Percentiles rank a stretch among this genome's conserved stretches.
These are phyloP conservation scores for Phytophthora ramorum DNA, from an alignment of 352 stramenopile species.

Conservation along the genomic window DNA sequence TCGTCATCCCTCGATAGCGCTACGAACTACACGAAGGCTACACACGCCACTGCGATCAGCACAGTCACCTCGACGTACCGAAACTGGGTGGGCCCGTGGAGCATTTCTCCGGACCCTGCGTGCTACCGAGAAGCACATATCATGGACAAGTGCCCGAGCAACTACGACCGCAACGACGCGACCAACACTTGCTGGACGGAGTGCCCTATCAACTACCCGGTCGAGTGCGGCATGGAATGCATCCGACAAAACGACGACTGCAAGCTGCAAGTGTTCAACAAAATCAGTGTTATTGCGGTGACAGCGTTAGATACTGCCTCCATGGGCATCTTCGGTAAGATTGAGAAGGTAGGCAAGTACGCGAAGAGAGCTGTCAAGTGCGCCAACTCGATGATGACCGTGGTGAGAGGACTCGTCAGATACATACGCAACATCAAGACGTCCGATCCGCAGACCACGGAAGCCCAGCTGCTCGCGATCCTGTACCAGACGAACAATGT, in stretches of 20 bases:
- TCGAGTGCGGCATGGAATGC: constrained; percentile 64
- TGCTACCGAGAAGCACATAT: constrained; percentile 45
- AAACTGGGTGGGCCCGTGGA: constrained; percentile 11
- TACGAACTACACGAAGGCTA: neutral
- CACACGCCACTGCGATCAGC: neutral
- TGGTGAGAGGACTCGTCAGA: constrained; percentile 13
- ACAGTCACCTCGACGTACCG: constrained; percentile 6
- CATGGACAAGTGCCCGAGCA: constrained; percentile 30
- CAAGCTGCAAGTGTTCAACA: constrained; percentile 36
- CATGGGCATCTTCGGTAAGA: constrained; percentile 40
- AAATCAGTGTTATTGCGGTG: constrained; percentile 39
- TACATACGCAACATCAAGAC: constrained; percentile 28
- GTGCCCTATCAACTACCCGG: constrained; percentile 55
- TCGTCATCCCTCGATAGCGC: neutral
- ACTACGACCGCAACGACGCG: constrained; percentile 39
- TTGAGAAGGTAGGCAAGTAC: constrained; percentile 20
- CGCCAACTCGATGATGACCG: constrained; percentile 13
- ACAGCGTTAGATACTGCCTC: constrained; percentile 38
- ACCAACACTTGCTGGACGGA: constrained; percentile 48
- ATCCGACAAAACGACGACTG: constrained; percentile 68
- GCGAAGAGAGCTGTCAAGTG: constrained; percentile 15
- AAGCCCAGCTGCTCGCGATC: constrained; percentile 10
- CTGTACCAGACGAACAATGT: constrained; percentile 22
- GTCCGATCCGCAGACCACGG: constrained; percentile 11
- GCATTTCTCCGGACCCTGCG: constrained; percentile 13